Evolutionary conservation across 306 rosid genomes (phyloP).

Genomic region (Purshia tridentata): DNA sequence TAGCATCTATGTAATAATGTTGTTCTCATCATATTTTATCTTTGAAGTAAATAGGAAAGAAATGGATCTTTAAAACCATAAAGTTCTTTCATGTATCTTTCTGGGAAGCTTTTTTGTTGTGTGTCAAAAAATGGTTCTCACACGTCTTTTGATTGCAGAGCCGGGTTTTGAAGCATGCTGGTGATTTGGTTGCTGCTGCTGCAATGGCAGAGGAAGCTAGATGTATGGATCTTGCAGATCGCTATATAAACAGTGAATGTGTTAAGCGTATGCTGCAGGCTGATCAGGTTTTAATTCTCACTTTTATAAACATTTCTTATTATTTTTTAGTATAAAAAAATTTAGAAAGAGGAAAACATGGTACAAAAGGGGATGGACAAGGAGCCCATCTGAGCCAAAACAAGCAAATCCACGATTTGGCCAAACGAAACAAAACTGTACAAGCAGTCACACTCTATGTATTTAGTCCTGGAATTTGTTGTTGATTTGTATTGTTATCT

Average conservation of each 20-base stretch:
- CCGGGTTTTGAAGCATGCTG: constrained; percentile 94
- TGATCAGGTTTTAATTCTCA: constrained; percentile 65
- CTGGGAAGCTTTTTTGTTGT: constrained; percentile 4
- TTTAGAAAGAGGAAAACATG: neutral
- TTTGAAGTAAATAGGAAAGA: neutral
- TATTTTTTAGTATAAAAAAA: neutral
- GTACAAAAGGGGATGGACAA: neutral
- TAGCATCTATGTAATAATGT: neutral
- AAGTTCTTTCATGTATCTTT: neutral
- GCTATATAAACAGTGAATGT: constrained; percentile 90
- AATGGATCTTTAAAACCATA: neutral
- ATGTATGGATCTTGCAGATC: constrained; percentile 97
- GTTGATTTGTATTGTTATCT: constrained; percentile 10
- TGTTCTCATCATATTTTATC: neutral
- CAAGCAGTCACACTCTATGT: neutral
- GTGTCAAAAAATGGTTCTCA: neutral
- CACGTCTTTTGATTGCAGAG: constrained; percentile 61
- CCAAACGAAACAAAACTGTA: neutral
- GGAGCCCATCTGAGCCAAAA: neutral
- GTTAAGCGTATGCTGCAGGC: constrained; percentile 99
- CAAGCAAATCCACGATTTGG: neutral
- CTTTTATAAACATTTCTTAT: neutral
- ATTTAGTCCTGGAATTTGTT: neutral
- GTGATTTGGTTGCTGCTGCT: constrained; percentile 92
- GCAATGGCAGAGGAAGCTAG: constrained; percentile 95